Evolutionary conservation across 2,329 filamentous ascomycete genomes (phyloP).

Genomic region (Aureobasidium pullulans): DNA sequence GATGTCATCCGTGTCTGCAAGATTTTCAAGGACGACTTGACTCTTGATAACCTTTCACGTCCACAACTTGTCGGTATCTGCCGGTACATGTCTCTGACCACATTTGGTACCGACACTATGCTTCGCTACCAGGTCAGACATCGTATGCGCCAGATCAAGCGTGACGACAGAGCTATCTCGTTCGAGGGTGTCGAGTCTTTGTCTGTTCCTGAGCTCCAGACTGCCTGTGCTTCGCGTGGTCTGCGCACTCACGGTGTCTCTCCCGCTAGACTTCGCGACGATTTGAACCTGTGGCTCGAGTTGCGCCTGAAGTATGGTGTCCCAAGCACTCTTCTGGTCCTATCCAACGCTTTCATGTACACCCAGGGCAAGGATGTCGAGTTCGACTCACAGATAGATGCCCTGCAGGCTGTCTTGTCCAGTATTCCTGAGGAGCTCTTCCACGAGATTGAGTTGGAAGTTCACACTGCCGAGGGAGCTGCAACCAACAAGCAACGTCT

Average conservation of each 20-base stretch:
- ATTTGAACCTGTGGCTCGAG: slow-evolving; percentile 90
- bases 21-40: slow-evolving; percentile 96
- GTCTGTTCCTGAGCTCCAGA: slow-evolving; percentile 88
- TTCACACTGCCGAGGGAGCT: slow-evolving; percentile 91
- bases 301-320: slow-evolving; percentile 88
- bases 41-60: slow-evolving; percentile 90
- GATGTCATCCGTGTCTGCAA: slow-evolving; percentile 99
- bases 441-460: slow-evolving; percentile 98
- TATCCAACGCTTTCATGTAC: slow-evolving; percentile 98
- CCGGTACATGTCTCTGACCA: slow-evolving; percentile 95
- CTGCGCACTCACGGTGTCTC: slow-evolving; percentile 89
- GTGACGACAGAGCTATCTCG: slow-evolving; percentile 88
- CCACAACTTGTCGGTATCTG: slow-evolving; percentile 97
- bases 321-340: slow-evolving; percentile 88
- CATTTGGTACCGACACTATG: slow-evolving; percentile 96
- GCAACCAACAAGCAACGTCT: slow-evolving; percentile 98
- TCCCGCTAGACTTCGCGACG: slow-evolving; percentile 77
- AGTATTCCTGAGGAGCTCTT: slow-evolving; percentile 96
- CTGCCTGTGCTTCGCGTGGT: slow-evolving; percentile 82
- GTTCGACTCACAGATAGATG: slow-evolving; percentile 83
- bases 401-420: slow-evolving; percentile 82
- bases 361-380: slow-evolving; percentile 76
- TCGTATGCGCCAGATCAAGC: slow-evolving; percentile 98
- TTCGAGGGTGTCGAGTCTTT: slow-evolving; percentile 90
- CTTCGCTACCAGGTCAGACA: slow-evolving; percentile 94